These are phyloP conservation scores for Petrea volubilis DNA, from an alignment of 257 asterid species.

Conservation along the genomic window DNA sequence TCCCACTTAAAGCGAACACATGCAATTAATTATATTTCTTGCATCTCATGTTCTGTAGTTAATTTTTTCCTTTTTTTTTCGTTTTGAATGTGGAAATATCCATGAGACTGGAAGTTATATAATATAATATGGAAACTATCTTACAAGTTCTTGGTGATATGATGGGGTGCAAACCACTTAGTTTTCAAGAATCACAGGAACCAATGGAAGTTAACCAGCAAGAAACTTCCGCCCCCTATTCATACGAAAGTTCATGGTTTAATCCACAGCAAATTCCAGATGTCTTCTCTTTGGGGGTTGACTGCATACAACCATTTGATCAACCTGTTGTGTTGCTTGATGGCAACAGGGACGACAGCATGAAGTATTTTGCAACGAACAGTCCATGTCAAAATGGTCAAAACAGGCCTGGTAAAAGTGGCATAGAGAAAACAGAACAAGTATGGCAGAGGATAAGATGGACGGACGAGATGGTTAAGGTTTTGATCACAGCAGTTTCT, in stretches of 20 bases:
- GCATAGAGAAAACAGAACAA: slow-evolving; percentile 17
- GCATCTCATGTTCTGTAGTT: not conserved
- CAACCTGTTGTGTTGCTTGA: slow-evolving; percentile 19
- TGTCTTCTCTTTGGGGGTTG: slow-evolving; percentile 16
- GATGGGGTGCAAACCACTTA: slow-evolving; percentile 10
- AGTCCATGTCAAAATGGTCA: not conserved
- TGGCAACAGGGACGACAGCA: not conserved
- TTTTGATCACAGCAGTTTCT: slow-evolving; percentile 50
- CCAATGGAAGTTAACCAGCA: slow-evolving; percentile 25
- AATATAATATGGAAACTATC: slow-evolving; percentile 12
- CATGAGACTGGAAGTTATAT: not conserved
- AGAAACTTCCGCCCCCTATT: slow-evolving; percentile 17
- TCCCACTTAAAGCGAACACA: not conserved
- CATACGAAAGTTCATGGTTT: slow-evolving; percentile 4
- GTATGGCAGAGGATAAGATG: slow-evolving; percentile 47
- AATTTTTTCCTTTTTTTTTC: not conserved
- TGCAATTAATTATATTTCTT: not conserved
- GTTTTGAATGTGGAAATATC: not conserved
- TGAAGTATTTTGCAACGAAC: slow-evolving; percentile 7
- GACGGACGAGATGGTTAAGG: slow-evolving; percentile 57
- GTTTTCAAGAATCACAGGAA: slow-evolving; percentile 8
- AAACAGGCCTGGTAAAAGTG: slow-evolving; percentile 12
- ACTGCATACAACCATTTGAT: slow-evolving; percentile 14
- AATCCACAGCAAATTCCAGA: slow-evolving; percentile 17
- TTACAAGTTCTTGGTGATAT: slow-evolving; percentile 17